Base-by-base conservation (phyloP, 108 stramenopile genomes). In the Phaeodactylum tricornutum region DNA sequence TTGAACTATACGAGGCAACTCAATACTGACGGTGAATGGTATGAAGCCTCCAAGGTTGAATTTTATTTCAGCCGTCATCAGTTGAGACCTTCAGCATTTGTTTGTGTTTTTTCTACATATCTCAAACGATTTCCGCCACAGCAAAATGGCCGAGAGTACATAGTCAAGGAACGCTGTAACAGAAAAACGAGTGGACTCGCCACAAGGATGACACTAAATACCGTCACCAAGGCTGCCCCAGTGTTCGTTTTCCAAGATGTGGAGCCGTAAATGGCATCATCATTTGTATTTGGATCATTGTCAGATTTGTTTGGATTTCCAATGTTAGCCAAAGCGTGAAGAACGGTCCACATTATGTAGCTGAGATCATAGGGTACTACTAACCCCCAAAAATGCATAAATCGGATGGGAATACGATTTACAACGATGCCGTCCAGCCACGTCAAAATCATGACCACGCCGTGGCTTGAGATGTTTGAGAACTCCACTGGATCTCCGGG, bases 191-290 rank as follows among this genome's bases (percentile, higher is more conserved):
- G n/a, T n/a, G n/a, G n/a, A n/a, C n/a, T n/a, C n/a, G n/a, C n/a
- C n/a, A n/a, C n/a, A n/a, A n/a, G n/a, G n/a, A n/a, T n/a, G n/a
- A n/a, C n/a, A n/a, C n/a, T n/a, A n/a, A n/a, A n/a, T n/a, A n/a
- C n/a, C n/a, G n/a, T n/a, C n/a, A n/a, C n/a, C n/a, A n/a, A n/a
- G n/a, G n/a, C n/a, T n/a, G n/a, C n/a, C n/a, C n/a, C n/a, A n/a
- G n/a, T n/a, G n/a, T n/a, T n/a, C 6, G 16, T 20, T 5, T 41
- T 66, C 69, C 69, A 71, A 21, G 34, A 51, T 22, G 66, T 12
- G 4, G 43, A 24, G 2, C 17, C n/a, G 47, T 71, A 71, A 46
- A 71, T 61, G 28, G 64, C 55, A 47, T 66, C 64, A 45, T 71
- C 64, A 46, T 71, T 55, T 24, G 53, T 28, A 21, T 23, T 55